Percentiles rank a stretch among this genome's conserved stretches.
Evolutionary conservation across 805 yeast genomes (phyloP).

Genomic region (Ogataea salicorniae): DNA sequence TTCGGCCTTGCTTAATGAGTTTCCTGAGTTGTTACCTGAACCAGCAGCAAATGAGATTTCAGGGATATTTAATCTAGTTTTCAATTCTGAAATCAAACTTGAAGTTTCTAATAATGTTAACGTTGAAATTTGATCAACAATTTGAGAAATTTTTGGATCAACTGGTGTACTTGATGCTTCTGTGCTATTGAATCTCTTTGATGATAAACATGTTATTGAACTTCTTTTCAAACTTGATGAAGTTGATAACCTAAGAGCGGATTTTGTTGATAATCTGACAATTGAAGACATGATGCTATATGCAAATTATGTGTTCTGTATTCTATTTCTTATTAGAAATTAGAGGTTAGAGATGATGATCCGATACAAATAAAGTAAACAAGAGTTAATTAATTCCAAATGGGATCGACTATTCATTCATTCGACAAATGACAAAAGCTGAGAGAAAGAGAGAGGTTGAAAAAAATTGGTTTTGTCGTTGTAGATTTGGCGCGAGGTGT

Average conservation of each 20-base stretch:
- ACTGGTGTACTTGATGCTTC: constrained; percentile 43
- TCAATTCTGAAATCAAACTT: constrained; percentile 73
- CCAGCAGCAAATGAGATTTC: constrained; percentile 78
- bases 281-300: constrained; percentile 11
- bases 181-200: constrained; percentile 9
- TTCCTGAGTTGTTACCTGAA: constrained; percentile 49
- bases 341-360: no score
- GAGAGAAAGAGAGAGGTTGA: no score
- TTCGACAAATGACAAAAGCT: no score
- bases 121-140: constrained; percentile 87
- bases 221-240: constrained; percentile 6
- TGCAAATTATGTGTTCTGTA: not conserved
- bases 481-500: no score
- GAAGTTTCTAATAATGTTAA: constrained; percentile 93
- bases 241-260: constrained; percentile 14
- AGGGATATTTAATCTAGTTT: constrained; percentile 81
- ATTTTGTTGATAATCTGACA: constrained; percentile 18
- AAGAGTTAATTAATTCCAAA: not conserved
- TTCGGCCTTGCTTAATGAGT: constrained; percentile 64
- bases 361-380: no score
- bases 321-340: not conserved
- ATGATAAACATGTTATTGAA: not conserved
- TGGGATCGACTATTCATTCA: no score
- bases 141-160: constrained; percentile 80
- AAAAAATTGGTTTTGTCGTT: no score